Evolutionary conservation across 2,329 filamentous ascomycete species (phyloP).

Genomic region (Pestalotiopsis sp.): DNA sequence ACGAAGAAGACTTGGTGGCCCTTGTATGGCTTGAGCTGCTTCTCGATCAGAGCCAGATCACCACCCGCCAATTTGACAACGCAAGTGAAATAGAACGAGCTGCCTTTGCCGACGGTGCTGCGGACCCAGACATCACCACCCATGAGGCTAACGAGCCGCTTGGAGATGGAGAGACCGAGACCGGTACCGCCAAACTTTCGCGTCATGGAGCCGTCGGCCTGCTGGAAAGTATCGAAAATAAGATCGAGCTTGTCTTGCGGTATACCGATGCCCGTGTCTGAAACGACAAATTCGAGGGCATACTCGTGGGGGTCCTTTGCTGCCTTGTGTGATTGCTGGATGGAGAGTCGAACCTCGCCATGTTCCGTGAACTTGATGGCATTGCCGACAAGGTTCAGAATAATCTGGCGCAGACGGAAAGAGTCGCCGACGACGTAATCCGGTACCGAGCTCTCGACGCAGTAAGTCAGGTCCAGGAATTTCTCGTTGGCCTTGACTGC

Average conservation of each 20-base stretch:
- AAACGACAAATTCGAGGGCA: constrained; percentile 92
- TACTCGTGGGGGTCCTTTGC: constrained; percentile 76
- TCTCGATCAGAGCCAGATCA: constrained; percentile 76
- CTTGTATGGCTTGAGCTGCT: constrained; percentile 86
- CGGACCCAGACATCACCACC: constrained; percentile 95
- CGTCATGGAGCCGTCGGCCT: constrained; percentile 95
- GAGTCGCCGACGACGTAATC: constrained; percentile 96
- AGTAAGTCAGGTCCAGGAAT: constrained; percentile 87
- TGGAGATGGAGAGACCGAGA: constrained; percentile 91
- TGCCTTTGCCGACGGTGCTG: constrained; percentile 87
- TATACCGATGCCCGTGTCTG: constrained; percentile 96
- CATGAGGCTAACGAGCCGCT: constrained; percentile 93
- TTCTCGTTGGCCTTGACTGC: constrained; percentile 98
- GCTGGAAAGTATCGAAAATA: constrained; percentile 99
- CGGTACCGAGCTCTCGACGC: constrained; percentile 89
- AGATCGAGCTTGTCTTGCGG: constrained; percentile 92
- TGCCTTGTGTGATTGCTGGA: constrained; percentile 66
- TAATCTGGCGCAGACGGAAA: constrained; percentile 94
- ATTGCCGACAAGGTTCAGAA: constrained; percentile 95
- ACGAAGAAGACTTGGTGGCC: constrained; percentile 93
- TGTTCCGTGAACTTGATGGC: constrained; percentile 99
- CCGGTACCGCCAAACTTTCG: constrained; percentile 95
- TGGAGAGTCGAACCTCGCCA: constrained; percentile 94
- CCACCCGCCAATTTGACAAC: constrained; percentile 82
- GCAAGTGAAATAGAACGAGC: constrained; percentile 96